Evolutionary conservation across 257 asterid genomes (phyloP).

Genomic region (Penstemon newberryi): DNA sequence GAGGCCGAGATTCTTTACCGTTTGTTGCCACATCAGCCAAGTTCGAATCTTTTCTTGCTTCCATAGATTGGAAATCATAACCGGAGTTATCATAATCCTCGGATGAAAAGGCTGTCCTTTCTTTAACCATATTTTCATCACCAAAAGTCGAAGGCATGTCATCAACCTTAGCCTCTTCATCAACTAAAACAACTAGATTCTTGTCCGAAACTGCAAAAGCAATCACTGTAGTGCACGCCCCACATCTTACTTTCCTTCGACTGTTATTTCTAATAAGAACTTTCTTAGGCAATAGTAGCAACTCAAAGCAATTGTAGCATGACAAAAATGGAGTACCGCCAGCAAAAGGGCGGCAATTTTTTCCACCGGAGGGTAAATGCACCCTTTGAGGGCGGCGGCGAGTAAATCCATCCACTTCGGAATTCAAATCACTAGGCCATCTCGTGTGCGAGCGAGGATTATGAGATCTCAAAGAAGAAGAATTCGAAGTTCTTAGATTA

Average conservation of each 20-base stretch:
- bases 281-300: constrained; percentile 66
- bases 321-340: constrained; percentile 88
- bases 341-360: constrained; percentile 57
- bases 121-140: constrained; percentile 35
- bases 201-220: constrained; percentile 42
- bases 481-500: constrained; percentile 32
- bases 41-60: constrained; percentile 36
- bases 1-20: constrained; percentile 45
- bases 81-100: constrained; percentile 65
- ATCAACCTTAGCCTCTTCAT: constrained; percentile 39
- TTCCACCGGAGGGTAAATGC: constrained; percentile 37
- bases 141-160: constrained; percentile 24
- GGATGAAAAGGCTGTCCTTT: constrained; percentile 49
- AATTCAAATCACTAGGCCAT: constrained; percentile 55
- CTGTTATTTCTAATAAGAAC: constrained; percentile 28
- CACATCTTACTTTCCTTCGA: constrained; percentile 63
- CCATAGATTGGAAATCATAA: constrained; percentile 60
- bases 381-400: constrained; percentile 44
- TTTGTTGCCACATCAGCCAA: constrained; percentile 37
- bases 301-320: constrained; percentile 69
- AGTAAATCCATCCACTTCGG: constrained; percentile 47
- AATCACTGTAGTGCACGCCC: constrained; percentile 64
- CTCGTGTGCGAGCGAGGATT: constrained; percentile 42
- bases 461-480: constrained; percentile 39
- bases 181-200: constrained; percentile 39